phyloP scores from a whole-genome alignment of 176 grass and related monocot genomes.

The Olyra latifolia region DNA sequence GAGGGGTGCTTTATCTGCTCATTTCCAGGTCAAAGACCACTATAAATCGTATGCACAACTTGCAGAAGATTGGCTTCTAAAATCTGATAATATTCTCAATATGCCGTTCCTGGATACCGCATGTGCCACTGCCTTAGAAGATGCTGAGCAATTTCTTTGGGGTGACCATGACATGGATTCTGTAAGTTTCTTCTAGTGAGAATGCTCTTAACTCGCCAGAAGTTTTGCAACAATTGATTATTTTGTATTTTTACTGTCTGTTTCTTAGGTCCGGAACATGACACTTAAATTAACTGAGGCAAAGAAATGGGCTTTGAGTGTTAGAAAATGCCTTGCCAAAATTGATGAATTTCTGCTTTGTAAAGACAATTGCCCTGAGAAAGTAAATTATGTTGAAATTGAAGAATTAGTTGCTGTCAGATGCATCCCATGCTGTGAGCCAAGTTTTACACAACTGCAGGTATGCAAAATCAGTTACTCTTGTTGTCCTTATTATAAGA shows the following conservation, averaged over 20 bases:
- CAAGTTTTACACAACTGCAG: constrained; percentile 59
- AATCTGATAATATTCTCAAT: constrained; percentile 66
- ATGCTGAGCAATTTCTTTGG: constrained; percentile 93
- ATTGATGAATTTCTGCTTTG: constrained; percentile 40
- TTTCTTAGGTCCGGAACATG: constrained; percentile 71
- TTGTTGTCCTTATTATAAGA: background rate
- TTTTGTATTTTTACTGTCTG: constrained; percentile 29
- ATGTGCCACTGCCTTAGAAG: constrained; percentile 62
- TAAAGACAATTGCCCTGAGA: constrained; percentile 45
- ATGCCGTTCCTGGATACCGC: constrained; percentile 56
- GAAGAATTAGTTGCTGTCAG: constrained; percentile 57
- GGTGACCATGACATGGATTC: constrained; percentile 77
- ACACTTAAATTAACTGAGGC: constrained; percentile 55
- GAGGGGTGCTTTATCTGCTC: constrained; percentile 12
- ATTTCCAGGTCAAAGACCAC: constrained; percentile 62
- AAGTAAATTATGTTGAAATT: constrained; percentile 66
- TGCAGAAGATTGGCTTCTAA: constrained; percentile 80
- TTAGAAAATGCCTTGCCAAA: constrained; percentile 59
- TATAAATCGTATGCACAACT: constrained; percentile 63
- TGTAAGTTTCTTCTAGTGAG: constrained; percentile 54
- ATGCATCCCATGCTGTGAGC: constrained; percentile 44
- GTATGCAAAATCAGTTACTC: constrained; percentile 39
- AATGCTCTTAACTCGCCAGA: constrained; percentile 28
- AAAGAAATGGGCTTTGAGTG: constrained; percentile 62
- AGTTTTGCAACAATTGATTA: constrained; percentile 3